Percentiles rank a stretch among this genome's conserved stretches.
These are phyloP conservation scores for Suhomyces kilbournensis DNA, from an alignment of 805 yeast genomes.

Conservation along the genomic window DNA sequence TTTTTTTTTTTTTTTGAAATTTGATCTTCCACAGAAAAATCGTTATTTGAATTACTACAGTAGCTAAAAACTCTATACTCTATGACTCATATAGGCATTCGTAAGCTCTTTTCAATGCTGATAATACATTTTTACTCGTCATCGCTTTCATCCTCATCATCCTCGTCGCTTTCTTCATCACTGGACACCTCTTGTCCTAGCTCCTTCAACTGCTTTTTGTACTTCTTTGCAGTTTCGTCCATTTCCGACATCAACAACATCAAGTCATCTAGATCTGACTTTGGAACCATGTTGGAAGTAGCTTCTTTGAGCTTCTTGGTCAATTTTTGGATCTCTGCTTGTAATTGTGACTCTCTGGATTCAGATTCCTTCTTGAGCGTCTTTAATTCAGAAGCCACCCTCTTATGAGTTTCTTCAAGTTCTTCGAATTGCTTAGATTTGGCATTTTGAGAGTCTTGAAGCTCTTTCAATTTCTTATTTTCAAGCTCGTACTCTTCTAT, in stretches of 20 bases:
- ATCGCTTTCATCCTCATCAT: slow-evolving; percentile 49
- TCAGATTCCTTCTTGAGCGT: slow-evolving; percentile 3
- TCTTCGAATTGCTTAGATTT: background rate
- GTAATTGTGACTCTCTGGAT: slow-evolving; percentile 3
- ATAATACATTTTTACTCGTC: slow-evolving; percentile 2
- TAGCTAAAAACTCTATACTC: background rate
- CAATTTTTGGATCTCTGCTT: slow-evolving; percentile 2
- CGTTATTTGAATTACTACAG: no score
- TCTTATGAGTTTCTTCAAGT: no score
- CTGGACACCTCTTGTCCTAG: slow-evolving; percentile 64
- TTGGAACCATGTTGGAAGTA: slow-evolving; percentile 35
- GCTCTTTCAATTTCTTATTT: background rate
- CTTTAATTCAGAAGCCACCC: no score
- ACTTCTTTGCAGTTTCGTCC: slow-evolving; percentile 62
- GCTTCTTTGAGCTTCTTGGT: slow-evolving; percentile 13
- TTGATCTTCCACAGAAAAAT: background rate
- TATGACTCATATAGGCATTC: background rate
- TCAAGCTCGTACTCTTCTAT: background rate
- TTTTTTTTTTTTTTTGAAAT: background rate
- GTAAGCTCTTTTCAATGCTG: no score
- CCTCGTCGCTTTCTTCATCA: slow-evolving; percentile 69
- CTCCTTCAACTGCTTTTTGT: slow-evolving; percentile 49
- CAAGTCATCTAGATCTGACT: slow-evolving; percentile 65
- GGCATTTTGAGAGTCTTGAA: background rate
- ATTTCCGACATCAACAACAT: slow-evolving; percentile 73